Percentiles rank a stretch among this genome's conserved stretches.
phyloP scores from a whole-genome alignment of 306 rosid species.

The Malus sylvestris region DNA sequence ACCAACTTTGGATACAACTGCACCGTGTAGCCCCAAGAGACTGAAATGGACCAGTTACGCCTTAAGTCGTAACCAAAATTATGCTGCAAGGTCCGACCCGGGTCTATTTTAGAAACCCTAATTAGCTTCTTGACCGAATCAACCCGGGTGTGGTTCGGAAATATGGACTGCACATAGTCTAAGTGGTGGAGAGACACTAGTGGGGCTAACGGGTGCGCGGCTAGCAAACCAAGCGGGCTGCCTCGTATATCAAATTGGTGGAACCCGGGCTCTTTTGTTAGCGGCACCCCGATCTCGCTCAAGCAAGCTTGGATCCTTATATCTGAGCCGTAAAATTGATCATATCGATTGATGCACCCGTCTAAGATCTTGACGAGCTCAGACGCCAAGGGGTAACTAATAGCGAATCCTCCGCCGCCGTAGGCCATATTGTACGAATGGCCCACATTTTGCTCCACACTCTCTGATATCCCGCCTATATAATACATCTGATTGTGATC shows the following conservation, averaged over 20 bases:
- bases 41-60: slow-evolving; percentile 61
- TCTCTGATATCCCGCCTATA: slow-evolving; percentile 67
- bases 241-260: slow-evolving; percentile 78
- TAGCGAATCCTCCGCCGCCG: slow-evolving; percentile 76
- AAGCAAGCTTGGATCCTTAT: slow-evolving; percentile 63
- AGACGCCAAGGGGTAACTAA: slow-evolving; percentile 59
- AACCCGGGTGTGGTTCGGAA: slow-evolving; percentile 28
- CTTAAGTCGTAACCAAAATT: slow-evolving; percentile 47
- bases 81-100: slow-evolving; percentile 51
- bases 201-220: slow-evolving; percentile 70
- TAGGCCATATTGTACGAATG: slow-evolving; percentile 55
- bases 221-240: slow-evolving; percentile 50
- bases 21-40: slow-evolving; percentile 65
- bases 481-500: slow-evolving; percentile 81
- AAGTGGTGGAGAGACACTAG: slow-evolving; percentile 74
- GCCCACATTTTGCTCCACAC: slow-evolving; percentile 53
- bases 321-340: slow-evolving; percentile 51
- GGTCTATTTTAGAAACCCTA: slow-evolving; percentile 26
- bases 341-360: slow-evolving; percentile 58
- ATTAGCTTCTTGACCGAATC: slow-evolving; percentile 27
- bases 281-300: slow-evolving; percentile 62
- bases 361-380: slow-evolving; percentile 58
- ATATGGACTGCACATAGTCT: slow-evolving; percentile 45
- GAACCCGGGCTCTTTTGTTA: slow-evolving; percentile 65
- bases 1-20: slow-evolving; percentile 43